Base-by-base conservation (phyloP, 257 asterid species). In the Asclepias syriaca region DNA sequence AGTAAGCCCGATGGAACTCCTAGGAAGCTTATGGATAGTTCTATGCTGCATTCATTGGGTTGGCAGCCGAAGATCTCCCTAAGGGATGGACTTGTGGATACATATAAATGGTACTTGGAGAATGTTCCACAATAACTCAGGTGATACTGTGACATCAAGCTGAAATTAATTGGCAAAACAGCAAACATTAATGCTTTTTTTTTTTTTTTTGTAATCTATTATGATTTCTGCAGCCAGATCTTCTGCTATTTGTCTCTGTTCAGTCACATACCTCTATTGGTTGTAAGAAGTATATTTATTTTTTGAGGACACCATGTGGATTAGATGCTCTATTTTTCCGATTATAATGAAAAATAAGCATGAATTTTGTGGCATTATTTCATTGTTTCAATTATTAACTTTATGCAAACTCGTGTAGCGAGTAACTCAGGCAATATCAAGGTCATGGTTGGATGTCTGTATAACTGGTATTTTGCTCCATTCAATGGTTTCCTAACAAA, bases 1-100 rank as follows among this genome's bases (percentile, higher is more conserved):
- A 84, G 78, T 29, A 95, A 90, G 87, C 98, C 97, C 0, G 98
- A 92, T 76, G 99, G 99, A 45, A 95, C 97, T 1, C 98, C 98
- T 1, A 87, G 98, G 84, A 92, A 95, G 89, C 93, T 95, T 69
- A 91, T 95, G 98, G 98, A 95, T 78, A 90, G 87, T 78, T 87
- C 98, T 1, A 91, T 81, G 79, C 87, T 95, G 45, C 86, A 77
- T n/a, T 83, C 77, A 21, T 76, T 91, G 87, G 99, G 99, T 21
- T 91, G 98, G 99, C 78, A 78, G 65, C 89, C 98, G 0, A 90
- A 88, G 85, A 79, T 92, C 67, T 48, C 53, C 16, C 53, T 14
- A 60, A 60, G n/a, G 15, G 39, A 60, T 16, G 16, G 66, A 18
- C 37, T 22, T 60, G 79, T 29, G 34, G 89, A 80, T 73, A 93